phyloP scores from a whole-genome alignment of 768 basidiomycete genomes.

The Cystofilobasidium bisporidii region DNA sequence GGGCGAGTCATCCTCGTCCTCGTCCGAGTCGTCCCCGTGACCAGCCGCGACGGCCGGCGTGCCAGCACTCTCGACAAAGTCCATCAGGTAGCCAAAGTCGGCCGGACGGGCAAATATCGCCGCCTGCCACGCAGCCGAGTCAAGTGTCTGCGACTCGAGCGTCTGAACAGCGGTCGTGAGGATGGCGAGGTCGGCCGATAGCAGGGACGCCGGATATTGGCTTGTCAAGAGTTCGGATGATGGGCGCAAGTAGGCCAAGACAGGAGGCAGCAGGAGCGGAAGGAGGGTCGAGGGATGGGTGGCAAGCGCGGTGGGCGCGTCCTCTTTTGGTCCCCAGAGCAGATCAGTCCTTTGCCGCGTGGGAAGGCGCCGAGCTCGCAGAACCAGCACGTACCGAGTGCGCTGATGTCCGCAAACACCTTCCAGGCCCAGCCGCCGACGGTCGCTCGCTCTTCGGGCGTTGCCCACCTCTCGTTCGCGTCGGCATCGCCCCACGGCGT shows the following conservation, averaged over 20 bases:
- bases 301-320: background rate
- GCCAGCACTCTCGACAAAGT: conserved; percentile 63
- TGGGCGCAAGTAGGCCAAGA: conserved; percentile 18
- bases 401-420: conserved; percentile 12
- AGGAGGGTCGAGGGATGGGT: background rate
- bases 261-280: conserved; percentile 12
- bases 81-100: conserved; percentile 43
- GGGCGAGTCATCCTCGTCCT: conserved; percentile 39
- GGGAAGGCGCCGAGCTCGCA: background rate
- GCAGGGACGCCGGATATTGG: conserved; percentile 42
- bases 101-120: background rate
- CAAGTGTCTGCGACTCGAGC: conserved; percentile 16
- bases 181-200: conserved; percentile 12
- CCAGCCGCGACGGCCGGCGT: conserved; percentile 35
- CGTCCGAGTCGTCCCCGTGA: conserved; percentile 13
- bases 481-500: conserved; percentile 43
- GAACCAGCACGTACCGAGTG: conserved; percentile 6
- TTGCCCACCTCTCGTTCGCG: background rate
- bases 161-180: conserved; percentile 5
- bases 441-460: conserved; percentile 15
- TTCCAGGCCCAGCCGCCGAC: conserved; percentile 19
- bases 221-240: background rate
- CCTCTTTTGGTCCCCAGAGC: background rate
- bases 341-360: too few relatives aligned
- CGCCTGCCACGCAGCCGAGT: conserved; percentile 7